Conservation (phyloP, 495 filamentous ascomycete genomes). For the Extremus antarcticus region DNA sequence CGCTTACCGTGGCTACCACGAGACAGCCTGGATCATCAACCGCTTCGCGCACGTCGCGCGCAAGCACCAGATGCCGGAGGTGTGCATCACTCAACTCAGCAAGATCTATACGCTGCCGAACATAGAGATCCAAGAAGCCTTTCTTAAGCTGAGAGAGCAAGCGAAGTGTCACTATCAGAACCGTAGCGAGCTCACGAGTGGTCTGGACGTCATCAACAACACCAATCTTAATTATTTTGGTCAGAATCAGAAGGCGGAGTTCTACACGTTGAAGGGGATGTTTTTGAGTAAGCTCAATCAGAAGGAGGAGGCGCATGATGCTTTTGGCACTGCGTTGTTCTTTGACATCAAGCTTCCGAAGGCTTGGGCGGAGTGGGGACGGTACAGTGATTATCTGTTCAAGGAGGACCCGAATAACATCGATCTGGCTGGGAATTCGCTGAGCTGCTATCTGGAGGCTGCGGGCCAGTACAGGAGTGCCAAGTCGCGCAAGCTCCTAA, state of each 20-base stretch:
- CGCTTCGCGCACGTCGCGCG: slow-evolving; percentile 94
- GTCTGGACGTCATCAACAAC: slow-evolving; percentile 97
- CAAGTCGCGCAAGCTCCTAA: slow-evolving; percentile 91
- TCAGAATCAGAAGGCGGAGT: slow-evolving; percentile 90
- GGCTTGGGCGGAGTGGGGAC: slow-evolving; percentile 98
- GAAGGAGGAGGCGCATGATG: slow-evolving; percentile 80
- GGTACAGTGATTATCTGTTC: slow-evolving; percentile 92
- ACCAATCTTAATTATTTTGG: slow-evolving; percentile 98
- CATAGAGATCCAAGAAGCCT: slow-evolving; percentile 98
- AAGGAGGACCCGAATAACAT: slow-evolving; percentile 75
- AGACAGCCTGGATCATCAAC: slow-evolving; percentile 99
- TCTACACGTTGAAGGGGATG: slow-evolving; percentile 99
- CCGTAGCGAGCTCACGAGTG: slow-evolving; percentile 74
- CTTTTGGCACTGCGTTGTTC: slow-evolving; percentile 87
- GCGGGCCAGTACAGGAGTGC: slow-evolving; percentile 91
- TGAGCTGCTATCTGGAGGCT: slow-evolving; percentile 93
- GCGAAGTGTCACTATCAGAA: slow-evolving; percentile 99
- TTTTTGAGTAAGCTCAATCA: slow-evolving; percentile 88
- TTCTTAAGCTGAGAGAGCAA: slow-evolving; percentile 92
- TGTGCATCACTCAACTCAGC: slow-evolving; percentile 92
- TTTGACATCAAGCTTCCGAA: slow-evolving; percentile 92
- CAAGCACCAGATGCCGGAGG: slow-evolving; percentile 92
- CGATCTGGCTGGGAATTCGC: slow-evolving; percentile 71
- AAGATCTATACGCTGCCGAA: slow-evolving; percentile 98
- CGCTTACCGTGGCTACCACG: slow-evolving; percentile 93